phyloP scores from a whole-genome alignment of 2,329 filamentous ascomycete species.

The Penicillium concentricum region DNA sequence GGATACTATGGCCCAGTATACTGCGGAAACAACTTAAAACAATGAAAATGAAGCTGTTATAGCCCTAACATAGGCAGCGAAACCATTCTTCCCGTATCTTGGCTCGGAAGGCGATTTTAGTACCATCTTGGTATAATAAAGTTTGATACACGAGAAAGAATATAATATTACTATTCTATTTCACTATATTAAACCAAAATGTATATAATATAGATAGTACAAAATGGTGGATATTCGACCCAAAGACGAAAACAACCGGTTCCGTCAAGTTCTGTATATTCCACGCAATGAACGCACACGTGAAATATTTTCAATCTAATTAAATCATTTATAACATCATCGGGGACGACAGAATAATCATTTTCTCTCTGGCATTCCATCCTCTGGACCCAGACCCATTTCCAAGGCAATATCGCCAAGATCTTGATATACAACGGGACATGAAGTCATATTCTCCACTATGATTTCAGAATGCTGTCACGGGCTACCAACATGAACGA shows the following conservation, averaged over 20 bases:
- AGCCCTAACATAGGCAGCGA: background rate
- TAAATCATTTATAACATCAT: background rate
- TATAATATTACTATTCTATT: too few species aligned
- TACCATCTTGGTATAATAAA: background rate
- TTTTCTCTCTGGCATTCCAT: background rate
- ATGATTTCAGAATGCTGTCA: conserved; percentile 39
- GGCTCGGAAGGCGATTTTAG: background rate
- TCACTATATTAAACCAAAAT: too few species aligned
- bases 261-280: background rate
- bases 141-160: background rate
- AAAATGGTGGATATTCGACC: background rate
- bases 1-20: background rate
- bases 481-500: background rate
- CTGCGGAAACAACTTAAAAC: background rate
- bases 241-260: too few species aligned
- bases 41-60: background rate
- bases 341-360: too few species aligned
- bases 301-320: too few species aligned
- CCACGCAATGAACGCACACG: background rate
- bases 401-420: conserved; percentile 2
- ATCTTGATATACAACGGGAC: background rate
- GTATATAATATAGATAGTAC: background rate
- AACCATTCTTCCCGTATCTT: background rate
- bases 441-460: conserved; percentile 32
- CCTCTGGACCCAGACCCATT: background rate